These are phyloP conservation scores for Ramaria sp. DNA, from an alignment of 768 basidiomycete species.

Conservation along the genomic window DNA sequence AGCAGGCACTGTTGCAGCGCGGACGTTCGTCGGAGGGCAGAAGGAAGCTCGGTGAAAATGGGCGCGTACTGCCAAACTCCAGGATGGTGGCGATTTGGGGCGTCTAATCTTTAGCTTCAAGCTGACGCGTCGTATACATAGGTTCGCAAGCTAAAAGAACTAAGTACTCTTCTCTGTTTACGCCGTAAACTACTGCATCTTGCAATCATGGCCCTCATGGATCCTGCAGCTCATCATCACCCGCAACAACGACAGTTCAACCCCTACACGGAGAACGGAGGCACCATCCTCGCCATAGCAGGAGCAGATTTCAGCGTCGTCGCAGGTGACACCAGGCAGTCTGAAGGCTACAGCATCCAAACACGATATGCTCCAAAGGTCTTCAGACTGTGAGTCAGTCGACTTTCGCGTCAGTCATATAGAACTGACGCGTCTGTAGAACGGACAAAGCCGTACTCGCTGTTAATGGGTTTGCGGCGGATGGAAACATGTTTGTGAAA, in stretches of 20 bases:
- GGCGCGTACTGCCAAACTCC: not conserved
- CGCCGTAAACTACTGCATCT: no score
- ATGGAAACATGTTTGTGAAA: constrained; percentile 97
- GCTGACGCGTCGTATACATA: constrained; percentile 10
- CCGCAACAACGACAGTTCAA: constrained; percentile 62
- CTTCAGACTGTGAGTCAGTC: constrained; percentile 67
- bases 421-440: constrained; percentile 30
- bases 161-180: no score
- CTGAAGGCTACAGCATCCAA: constrained; percentile 96
- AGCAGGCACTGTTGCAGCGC: not conserved
- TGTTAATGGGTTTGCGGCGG: constrained; percentile 95
- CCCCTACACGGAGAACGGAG: constrained; percentile 89
- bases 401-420: constrained; percentile 20
- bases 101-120: not conserved
- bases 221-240: constrained; percentile 1
- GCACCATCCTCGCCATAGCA: constrained; percentile 92
- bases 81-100: not conserved
- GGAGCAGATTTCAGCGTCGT: constrained; percentile 90
- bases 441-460: constrained; percentile 90
- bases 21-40: constrained; percentile 6
- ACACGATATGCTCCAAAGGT: constrained; percentile 96
- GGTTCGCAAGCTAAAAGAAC: not conserved
- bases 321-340: constrained; percentile 94
- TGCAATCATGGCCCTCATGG: not conserved
- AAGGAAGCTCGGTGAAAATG: constrained; percentile 10